Conservation (phyloP, 495 filamentous ascomycete genomes). For the Neurospora sp. region DNA sequence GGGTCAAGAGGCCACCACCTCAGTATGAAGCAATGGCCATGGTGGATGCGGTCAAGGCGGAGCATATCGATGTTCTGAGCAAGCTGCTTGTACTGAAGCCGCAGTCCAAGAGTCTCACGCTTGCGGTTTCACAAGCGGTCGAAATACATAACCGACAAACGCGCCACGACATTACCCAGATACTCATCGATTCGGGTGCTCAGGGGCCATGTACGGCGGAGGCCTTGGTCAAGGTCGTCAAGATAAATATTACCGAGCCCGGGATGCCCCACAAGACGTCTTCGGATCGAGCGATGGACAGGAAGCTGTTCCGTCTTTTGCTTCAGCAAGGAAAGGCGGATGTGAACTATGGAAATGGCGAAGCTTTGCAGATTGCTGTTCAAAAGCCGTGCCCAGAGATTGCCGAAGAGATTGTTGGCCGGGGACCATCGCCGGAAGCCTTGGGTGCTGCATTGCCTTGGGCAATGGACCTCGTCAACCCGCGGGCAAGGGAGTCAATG, state of each 20-base stretch:
- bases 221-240: constrained; percentile 13
- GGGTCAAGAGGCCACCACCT: constrained; percentile 1
- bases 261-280: background rate
- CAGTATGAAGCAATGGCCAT: constrained; percentile 17
- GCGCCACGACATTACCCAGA: constrained; percentile 9
- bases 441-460: constrained; percentile 16
- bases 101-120: constrained; percentile 10
- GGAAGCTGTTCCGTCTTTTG: constrained; percentile 22
- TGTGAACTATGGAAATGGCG: constrained; percentile 25
- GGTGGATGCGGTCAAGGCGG: constrained; percentile 16
- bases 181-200: constrained; percentile 16
- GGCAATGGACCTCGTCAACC: constrained; percentile 18
- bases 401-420: constrained; percentile 22
- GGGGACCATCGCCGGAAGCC: constrained; percentile 19
- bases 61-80: constrained; percentile 9
- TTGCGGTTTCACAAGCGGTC: constrained; percentile 16
- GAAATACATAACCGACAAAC: constrained; percentile 5
- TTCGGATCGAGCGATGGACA: constrained; percentile 12
- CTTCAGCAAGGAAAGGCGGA: constrained; percentile 34
- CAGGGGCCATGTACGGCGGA: constrained; percentile 14
- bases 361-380: constrained; percentile 28
- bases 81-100: constrained; percentile 17
- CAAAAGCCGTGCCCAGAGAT: constrained; percentile 19
- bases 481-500: background rate
- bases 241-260: constrained; percentile 4